phyloP scores from a whole-genome alignment of 345 rosid species.

The Fremontodendron californicum region DNA sequence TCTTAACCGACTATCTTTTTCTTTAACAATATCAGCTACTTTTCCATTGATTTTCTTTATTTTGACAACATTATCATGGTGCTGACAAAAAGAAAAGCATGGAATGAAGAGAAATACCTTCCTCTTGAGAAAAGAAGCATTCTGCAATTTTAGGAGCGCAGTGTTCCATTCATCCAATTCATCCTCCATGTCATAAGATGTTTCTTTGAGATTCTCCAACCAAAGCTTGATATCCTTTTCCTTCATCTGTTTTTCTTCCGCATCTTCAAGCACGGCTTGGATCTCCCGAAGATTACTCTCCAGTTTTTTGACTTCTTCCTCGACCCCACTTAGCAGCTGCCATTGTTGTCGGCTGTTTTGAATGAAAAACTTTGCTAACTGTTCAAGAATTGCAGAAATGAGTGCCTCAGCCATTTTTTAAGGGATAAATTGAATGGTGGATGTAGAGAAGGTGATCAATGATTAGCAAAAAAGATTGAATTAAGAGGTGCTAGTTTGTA shows the following conservation, averaged over 20 bases:
- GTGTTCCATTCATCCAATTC: conserved; percentile 11
- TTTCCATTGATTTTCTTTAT: not conserved
- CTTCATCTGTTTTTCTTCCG: not conserved
- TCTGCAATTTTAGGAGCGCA: not conserved
- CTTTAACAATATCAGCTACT: not conserved
- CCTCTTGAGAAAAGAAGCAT: not conserved
- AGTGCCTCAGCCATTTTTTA: too few relatives aligned
- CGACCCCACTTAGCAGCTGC: too few relatives aligned
- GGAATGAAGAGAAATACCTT: not conserved
- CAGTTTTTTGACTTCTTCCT: too few relatives aligned
- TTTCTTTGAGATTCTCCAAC: not conserved
- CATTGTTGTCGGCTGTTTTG: too few relatives aligned
- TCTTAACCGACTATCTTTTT: not conserved
- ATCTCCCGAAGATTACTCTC: not conserved
- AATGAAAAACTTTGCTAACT: too few relatives aligned
- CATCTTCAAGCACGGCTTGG: conserved; percentile 2
- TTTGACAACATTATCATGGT: not conserved
- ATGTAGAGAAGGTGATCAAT: too few relatives aligned
- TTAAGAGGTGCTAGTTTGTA: too few relatives aligned
- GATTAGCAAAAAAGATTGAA: too few relatives aligned
- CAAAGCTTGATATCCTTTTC: not conserved
- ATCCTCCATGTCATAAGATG: not conserved
- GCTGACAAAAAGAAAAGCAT: not conserved
- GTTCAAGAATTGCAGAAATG: too few relatives aligned
- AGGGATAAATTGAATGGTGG: too few relatives aligned